phyloP scores from a whole-genome alignment of 768 basidiomycete species.

The Collybia sp. region DNA sequence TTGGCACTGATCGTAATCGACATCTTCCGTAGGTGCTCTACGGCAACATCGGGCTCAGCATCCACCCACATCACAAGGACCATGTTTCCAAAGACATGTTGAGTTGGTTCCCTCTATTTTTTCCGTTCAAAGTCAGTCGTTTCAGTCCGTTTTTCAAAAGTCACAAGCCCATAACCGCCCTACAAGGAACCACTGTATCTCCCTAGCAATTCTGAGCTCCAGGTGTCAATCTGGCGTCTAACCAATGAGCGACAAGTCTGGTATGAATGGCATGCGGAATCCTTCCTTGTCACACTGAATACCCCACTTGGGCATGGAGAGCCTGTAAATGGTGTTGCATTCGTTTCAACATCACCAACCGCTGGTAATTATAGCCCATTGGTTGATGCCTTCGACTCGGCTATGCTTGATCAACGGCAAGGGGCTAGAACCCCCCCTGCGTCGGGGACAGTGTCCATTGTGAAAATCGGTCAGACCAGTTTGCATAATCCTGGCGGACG shows the following conservation, averaged over 20 bases:
- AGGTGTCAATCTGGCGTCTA: conserved; percentile 91
- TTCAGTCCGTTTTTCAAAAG: conserved; percentile 3
- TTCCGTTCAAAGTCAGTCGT: conserved; percentile 77
- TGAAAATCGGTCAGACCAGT: conserved; percentile 94
- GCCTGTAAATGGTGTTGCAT: conserved; percentile 9
- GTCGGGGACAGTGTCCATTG: conserved; percentile 25
- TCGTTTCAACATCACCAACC: conserved; percentile 10
- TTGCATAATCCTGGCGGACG: conserved; percentile 89
- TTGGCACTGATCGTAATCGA: too few relatives aligned
- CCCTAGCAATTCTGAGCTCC: conserved; percentile 87
- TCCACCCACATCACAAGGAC: conserved; percentile 87
- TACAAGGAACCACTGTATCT: conserved; percentile 87
- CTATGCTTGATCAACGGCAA: conserved; percentile 7
- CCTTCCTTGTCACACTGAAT: conserved; percentile 58
- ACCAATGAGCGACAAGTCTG: conserved; percentile 88
- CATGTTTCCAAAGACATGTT: conserved; percentile 93
- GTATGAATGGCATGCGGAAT: conserved; percentile 99
- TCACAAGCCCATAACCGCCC: conserved; percentile 1
- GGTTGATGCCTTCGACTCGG: conserved; percentile 57
- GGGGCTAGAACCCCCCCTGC: conserved; percentile 8
- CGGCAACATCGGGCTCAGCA: conserved; percentile 84
- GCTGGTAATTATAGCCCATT: conserved; percentile 57
- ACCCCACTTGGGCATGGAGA: too few relatives aligned
- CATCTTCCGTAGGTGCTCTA: conserved; percentile 53
- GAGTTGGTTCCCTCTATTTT: conserved; percentile 98